Evolutionary conservation across 2,329 filamentous ascomycete species (phyloP).

Genomic region (Coccinonectria pachysandricola): DNA sequence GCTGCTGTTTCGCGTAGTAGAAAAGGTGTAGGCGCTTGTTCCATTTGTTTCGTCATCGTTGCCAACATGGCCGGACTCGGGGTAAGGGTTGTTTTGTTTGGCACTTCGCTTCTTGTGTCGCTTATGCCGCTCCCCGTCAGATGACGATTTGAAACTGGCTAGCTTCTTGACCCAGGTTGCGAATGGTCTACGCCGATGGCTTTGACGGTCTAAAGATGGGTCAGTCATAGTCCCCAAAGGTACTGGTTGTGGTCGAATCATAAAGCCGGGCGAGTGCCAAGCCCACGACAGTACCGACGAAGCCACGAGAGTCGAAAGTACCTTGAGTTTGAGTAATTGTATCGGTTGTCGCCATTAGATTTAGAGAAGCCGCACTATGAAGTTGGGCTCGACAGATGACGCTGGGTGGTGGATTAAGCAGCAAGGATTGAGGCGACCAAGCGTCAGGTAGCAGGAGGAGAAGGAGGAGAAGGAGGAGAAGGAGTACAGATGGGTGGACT

Average conservation of each 20-base stretch:
- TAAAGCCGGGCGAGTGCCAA: too few species aligned
- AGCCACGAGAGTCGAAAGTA: constrained; percentile 2
- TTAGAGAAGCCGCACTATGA: not conserved
- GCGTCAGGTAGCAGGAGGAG: too few species aligned
- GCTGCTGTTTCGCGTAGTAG: constrained; percentile 45
- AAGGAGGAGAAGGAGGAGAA: too few species aligned
- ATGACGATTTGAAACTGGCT: constrained; percentile 71
- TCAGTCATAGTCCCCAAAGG: too few species aligned
- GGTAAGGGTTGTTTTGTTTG: constrained; percentile 85
- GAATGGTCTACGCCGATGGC: constrained; percentile 72
- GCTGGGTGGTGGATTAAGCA: constrained; percentile 13
- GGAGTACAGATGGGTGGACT: too few species aligned
- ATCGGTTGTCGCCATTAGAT: constrained; percentile 19
- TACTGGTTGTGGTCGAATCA: too few species aligned
- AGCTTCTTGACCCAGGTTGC: constrained; percentile 91
- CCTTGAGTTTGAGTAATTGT: constrained; percentile 16
- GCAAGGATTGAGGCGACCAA: too few species aligned
- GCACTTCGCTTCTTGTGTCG: constrained; percentile 43
- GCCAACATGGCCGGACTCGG: constrained; percentile 57
- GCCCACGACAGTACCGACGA: too few species aligned
- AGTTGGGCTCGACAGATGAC: not conserved
- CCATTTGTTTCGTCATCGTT: constrained; percentile 19
- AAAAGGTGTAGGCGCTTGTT: constrained; percentile 44
- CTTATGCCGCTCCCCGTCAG: constrained; percentile 41
- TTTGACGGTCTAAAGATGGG: constrained; percentile 48